Evolutionary conservation across 148 eudicot genomes (phyloP).

Genomic region (Chenopodium formosanum): DNA sequence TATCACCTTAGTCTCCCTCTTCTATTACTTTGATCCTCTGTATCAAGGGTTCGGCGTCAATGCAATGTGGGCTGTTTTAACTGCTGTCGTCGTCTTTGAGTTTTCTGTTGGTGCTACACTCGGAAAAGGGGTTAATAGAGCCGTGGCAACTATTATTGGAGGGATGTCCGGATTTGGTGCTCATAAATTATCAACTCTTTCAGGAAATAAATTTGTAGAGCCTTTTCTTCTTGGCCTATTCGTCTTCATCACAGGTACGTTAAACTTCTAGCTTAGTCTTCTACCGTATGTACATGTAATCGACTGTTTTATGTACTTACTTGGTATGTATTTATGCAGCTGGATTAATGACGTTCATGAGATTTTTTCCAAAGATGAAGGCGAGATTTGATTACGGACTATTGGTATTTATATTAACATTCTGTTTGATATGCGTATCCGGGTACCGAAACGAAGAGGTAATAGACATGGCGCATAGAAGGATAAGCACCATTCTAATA

Average conservation of each 20-base stretch:
- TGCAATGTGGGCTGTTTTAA: conserved; percentile 61
- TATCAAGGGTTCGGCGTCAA: conserved; percentile 45
- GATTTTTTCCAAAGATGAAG: conserved; percentile 59
- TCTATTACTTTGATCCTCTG: conserved; percentile 44
- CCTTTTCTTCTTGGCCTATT: conserved; percentile 36
- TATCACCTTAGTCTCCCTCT: conserved; percentile 40
- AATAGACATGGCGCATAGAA: conserved; percentile 38
- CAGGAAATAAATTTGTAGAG: conserved; percentile 30
- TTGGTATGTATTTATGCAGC: conserved; percentile 30
- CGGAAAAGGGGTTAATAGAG: conserved; percentile 57
- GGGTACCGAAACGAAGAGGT: conserved; percentile 56
- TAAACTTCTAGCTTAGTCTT: too few species aligned
- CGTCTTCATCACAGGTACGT: conserved; percentile 44
- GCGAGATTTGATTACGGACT: conserved; percentile 74
- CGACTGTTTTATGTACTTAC: too few species aligned
- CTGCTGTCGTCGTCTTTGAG: conserved; percentile 61
- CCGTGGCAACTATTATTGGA: conserved; percentile 47
- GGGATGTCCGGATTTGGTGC: conserved; percentile 46
- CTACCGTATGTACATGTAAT: too few species aligned
- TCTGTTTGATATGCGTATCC: conserved; percentile 50
- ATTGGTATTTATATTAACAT: conserved; percentile 61
- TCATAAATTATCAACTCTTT: conserved; percentile 39
- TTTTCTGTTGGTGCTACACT: conserved; percentile 62
- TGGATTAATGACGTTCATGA: conserved; percentile 36
- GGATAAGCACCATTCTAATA: conserved; percentile 51